Percentiles rank a stretch among this genome's conserved stretches.
Evolutionary conservation across 305 asterid species (phyloP).

Genomic region (Fraxinus dipetala): DNA sequence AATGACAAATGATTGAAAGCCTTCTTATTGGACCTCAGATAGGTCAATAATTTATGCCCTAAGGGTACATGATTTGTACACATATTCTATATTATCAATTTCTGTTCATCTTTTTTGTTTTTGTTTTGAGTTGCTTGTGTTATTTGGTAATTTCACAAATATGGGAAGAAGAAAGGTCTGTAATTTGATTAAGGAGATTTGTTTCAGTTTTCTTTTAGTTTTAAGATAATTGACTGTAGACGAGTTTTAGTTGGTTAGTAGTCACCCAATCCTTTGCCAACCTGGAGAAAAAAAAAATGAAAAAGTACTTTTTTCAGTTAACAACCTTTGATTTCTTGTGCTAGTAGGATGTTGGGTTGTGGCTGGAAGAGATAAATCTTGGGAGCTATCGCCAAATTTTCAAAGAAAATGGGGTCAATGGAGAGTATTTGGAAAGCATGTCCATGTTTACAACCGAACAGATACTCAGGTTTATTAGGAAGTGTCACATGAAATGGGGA

Average conservation of each 20-base stretch:
- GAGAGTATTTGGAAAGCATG: slow-evolving; percentile 97
- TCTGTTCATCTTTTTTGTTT: not conserved
- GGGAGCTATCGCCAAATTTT: slow-evolving; percentile 84
- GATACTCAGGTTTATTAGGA: slow-evolving; percentile 92
- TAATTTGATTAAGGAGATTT: not conserved
- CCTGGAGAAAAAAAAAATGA: not conserved
- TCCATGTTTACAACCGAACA: slow-evolving; percentile 98
- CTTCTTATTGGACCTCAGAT: not conserved
- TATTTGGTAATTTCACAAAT: not conserved
- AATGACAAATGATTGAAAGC: not conserved
- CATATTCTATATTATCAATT: not conserved
- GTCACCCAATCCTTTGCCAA: not conserved
- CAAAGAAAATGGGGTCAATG: slow-evolving; percentile 92
- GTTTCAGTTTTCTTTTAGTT: not conserved
- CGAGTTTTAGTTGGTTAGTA: not conserved
- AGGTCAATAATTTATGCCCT: not conserved
- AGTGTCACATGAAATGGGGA: slow-evolving; percentile 99
- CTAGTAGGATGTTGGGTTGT: slow-evolving; percentile 85
- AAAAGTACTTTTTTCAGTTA: not conserved
- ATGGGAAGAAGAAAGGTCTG: not conserved
- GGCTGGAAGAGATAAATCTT: slow-evolving; percentile 96
- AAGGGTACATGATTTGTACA: not conserved
- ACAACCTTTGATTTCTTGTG: slow-evolving; percentile 17
- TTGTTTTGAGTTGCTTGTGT: not conserved
- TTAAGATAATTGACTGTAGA: not conserved